phyloP scores from a whole-genome alignment of 768 basidiomycete genomes.

The Candolleomyces efflorescens region DNA sequence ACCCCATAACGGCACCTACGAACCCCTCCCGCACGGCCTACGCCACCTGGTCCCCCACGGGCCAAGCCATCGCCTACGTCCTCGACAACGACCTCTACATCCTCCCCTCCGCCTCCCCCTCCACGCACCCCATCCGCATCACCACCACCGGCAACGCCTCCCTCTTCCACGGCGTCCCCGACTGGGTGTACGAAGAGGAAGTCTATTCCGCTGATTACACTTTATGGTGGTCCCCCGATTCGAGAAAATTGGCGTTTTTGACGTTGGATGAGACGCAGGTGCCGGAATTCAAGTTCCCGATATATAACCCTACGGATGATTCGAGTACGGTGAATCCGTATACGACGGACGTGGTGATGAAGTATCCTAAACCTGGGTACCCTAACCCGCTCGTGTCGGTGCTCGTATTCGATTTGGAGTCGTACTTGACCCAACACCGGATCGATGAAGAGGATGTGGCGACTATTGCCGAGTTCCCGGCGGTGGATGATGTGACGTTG shows the following conservation, averaged over 20 bases:
- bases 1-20: conserved; percentile 65
- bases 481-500: conserved; percentile 40
- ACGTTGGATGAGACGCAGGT: conserved; percentile 86
- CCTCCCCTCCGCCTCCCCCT: conserved; percentile 54
- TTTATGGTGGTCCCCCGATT: conserved; percentile 90
- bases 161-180: conserved; percentile 91
- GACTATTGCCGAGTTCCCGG: conserved; percentile 24
- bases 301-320: conserved; percentile 85
- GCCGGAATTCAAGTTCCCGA: conserved; percentile 79
- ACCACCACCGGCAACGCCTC: conserved; percentile 79
- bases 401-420: conserved; percentile 74
- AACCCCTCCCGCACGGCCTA: conserved; percentile 71
- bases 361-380: conserved; percentile 89
- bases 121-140: conserved; percentile 58
- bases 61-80: conserved; percentile 84
- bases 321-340: conserved; percentile 74
- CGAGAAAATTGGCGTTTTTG: conserved; percentile 75
- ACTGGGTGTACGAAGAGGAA: conserved; percentile 98
- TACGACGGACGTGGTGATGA: conserved; percentile 63
- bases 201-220: conserved; percentile 70
- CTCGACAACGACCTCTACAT: conserved; percentile 87
- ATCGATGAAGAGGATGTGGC: conserved; percentile 14
- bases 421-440: conserved; percentile 35
- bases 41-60: conserved; percentile 85
- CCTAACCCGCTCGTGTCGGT: conserved; percentile 82